phyloP scores from a whole-genome alignment of 306 rosid genomes.

The Acacia crassicarpa region DNA sequence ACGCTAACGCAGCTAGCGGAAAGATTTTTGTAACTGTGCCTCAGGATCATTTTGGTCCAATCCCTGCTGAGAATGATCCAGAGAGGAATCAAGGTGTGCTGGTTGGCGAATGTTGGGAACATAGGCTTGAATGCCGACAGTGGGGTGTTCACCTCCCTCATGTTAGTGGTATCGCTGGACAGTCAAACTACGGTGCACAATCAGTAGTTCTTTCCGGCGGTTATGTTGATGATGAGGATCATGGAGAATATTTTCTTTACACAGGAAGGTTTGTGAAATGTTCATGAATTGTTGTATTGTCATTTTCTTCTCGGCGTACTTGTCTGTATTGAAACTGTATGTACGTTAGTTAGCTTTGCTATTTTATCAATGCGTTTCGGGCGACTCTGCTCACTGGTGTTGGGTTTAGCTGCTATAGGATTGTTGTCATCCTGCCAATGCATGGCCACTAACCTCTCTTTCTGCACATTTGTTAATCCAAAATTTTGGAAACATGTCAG shows the following conservation, averaged over 20 bases:
- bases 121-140: slow-evolving; percentile 64
- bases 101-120: slow-evolving; percentile 65
- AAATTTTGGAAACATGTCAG: background rate
- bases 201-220: slow-evolving; percentile 84
- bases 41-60: slow-evolving; percentile 75
- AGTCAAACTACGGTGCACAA: slow-evolving; percentile 62
- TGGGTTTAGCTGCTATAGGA: background rate
- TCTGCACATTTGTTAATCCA: background rate
- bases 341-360: background rate
- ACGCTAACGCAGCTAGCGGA: slow-evolving; percentile 67
- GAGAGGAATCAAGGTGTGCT: slow-evolving; percentile 55
- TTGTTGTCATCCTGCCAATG: background rate
- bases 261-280: slow-evolving; percentile 62
- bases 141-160: slow-evolving; percentile 80
- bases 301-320: background rate
- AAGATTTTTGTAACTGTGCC: slow-evolving; percentile 70
- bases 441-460: background rate
- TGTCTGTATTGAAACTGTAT: background rate
- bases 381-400: background rate
- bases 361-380: background rate
- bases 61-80: slow-evolving; percentile 62
- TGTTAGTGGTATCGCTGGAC: slow-evolving; percentile 79
- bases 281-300: background rate
- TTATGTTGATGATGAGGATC: slow-evolving; percentile 72
- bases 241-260: slow-evolving; percentile 83